phyloP scores from a whole-genome alignment of 2,329 filamentous ascomycete species.

The Rutstroemia sp. region DNA sequence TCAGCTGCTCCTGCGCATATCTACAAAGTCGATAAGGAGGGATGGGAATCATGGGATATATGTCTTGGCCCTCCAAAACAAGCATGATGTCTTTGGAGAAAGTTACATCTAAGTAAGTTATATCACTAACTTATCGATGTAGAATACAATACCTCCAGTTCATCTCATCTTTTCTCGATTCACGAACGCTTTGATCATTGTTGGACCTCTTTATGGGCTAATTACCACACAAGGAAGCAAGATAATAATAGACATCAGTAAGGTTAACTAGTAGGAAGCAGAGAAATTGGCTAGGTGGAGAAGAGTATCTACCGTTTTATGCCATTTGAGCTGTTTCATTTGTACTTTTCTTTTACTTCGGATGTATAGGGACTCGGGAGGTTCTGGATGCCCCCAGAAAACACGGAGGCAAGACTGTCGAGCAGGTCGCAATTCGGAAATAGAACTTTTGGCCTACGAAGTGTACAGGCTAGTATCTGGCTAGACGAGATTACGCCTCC shows the following conservation, averaged over 20 bases:
- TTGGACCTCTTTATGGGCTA: neutral
- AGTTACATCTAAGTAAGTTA: neutral
- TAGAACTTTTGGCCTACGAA: neutral
- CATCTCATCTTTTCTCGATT: conserved; percentile 4
- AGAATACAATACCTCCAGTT: neutral
- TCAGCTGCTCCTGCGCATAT: too few relatives aligned
- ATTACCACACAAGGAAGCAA: neutral
- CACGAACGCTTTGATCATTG: conserved; percentile 3
- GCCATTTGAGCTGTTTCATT: neutral
- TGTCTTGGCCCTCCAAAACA: neutral
- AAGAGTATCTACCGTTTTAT: conserved; percentile 2
- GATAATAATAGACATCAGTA: conserved; percentile 2
- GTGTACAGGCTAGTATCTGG: too few relatives aligned
- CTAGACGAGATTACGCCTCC: conserved; percentile 5
- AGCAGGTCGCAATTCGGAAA: neutral
- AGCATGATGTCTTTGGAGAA: neutral
- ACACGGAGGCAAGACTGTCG: too few relatives aligned
- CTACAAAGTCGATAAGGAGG: too few relatives aligned
- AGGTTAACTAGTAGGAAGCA: neutral
- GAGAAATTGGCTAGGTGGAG: neutral
- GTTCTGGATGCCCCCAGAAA: neutral
- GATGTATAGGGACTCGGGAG: neutral
- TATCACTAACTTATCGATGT: too few relatives aligned
- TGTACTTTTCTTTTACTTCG: neutral
- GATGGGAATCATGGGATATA: neutral